Base-by-base conservation (phyloP, 2,329 filamentous ascomycete species). In the Berkeleyomyces rouxiae region DNA sequence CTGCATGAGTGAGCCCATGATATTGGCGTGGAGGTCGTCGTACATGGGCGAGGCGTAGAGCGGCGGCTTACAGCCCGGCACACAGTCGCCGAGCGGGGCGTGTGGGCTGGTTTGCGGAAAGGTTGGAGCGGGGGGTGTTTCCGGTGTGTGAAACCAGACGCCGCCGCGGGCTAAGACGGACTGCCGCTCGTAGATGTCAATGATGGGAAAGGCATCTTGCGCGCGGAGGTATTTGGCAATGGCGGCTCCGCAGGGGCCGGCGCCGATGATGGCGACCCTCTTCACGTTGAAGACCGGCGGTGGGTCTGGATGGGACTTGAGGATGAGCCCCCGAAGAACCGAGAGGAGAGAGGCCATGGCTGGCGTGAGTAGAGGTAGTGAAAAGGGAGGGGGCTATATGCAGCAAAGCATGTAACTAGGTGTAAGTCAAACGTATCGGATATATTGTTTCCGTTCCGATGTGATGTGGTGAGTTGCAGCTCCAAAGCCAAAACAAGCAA, bases 21-120 rank as follows among this genome's bases (percentile, higher is more conserved):
- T 90, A 71, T 97, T 97, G 31, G 91, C 90, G 69, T 96, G 86
- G 13, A 96, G 76, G 33, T 79, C 75, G 58, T 90, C 83, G 72
- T 96, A 96, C 73, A 96, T 82, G 2, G 91, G 87, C 16, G 87
- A 89, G n/a, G 88, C 78, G 69, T 92, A 95, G 2, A 83, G 72
- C 4, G 86, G 80, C 0, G 79, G 70, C 7, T 66, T 58, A 11
- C 46, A 51, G n/a, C 51, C 66, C 4, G 61, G 58, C n/a, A 67
- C 66, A 57, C 70, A 68, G 16, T 71, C 70, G 75, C 78, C 82
- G 63, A 88, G 86, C 63, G 79, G 77, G 66, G 91, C 86, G 0
- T 80, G 77, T 33, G 81, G 78, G 68, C 81, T 79, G n/a, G 82
- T 82, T 70, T 90, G 86, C 6, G 90, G 90, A 44, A 92, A 75